These are phyloP conservation scores for Remersonia thermophila DNA, from an alignment of 2,329 filamentous ascomycete genomes.

Conservation along the genomic window DNA sequence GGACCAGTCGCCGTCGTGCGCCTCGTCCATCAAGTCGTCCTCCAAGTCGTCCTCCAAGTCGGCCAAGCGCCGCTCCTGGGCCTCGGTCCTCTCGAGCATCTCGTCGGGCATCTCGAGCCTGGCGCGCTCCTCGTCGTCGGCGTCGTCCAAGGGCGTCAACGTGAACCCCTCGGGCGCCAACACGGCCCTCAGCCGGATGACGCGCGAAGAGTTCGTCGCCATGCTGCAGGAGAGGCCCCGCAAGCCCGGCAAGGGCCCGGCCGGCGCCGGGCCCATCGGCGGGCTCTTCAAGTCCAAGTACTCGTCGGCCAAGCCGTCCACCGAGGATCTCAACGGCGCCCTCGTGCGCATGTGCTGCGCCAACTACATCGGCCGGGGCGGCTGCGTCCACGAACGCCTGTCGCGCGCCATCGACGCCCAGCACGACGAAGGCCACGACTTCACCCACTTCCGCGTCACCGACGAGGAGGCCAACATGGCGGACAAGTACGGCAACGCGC, in stretches of 20 bases:
- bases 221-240: slow-evolving; percentile 16
- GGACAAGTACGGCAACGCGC: slow-evolving; percentile 17
- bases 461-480: slow-evolving; percentile 17
- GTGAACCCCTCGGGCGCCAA: slow-evolving; percentile 12
- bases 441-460: slow-evolving; percentile 15
- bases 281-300: slow-evolving; percentile 15
- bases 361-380: slow-evolving; percentile 4
- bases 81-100: slow-evolving; percentile 18
- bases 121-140: slow-evolving; percentile 17
- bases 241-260: slow-evolving; percentile 4
- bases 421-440: slow-evolving; percentile 12
- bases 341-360: slow-evolving; percentile 17
- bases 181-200: slow-evolving; percentile 16
- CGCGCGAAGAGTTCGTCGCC: slow-evolving; percentile 16
- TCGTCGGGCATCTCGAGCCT: slow-evolving; percentile 18
- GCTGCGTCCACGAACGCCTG: slow-evolving; percentile 16
- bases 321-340: slow-evolving; percentile 16
- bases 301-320: slow-evolving; percentile 12
- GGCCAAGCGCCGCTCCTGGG: slow-evolving; percentile 18
- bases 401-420: slow-evolving; percentile 17
- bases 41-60: slow-evolving; percentile 15
- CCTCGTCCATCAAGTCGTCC: slow-evolving; percentile 14
- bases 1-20: slow-evolving; percentile 15
- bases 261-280: slow-evolving; percentile 3
- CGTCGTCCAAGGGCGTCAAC: slow-evolving; percentile 15